Evolutionary conservation across 2,329 filamentous ascomycete genomes (phyloP).

Genomic region (Knoxdaviesia proteae): DNA sequence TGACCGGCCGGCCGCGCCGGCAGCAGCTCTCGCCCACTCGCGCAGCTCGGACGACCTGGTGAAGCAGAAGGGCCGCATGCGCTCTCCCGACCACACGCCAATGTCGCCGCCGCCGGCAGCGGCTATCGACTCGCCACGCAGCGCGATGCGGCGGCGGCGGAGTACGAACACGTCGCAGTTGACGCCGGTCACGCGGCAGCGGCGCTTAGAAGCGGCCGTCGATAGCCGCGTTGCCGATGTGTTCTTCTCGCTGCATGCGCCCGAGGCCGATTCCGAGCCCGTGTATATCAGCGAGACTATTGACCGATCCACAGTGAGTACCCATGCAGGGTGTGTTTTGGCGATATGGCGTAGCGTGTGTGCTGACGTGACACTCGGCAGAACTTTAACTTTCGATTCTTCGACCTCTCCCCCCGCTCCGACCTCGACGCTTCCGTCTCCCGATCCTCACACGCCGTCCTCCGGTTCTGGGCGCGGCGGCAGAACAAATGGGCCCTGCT

Average conservation of each 20-base stretch:
- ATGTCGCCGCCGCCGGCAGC: conserved; percentile 5
- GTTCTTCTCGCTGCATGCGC: conserved; percentile 68
- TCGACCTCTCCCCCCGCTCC: conserved; percentile 40
- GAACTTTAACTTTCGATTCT: conserved; percentile 79
- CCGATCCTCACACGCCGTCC: conserved; percentile 39
- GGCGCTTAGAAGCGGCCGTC: conserved; percentile 48
- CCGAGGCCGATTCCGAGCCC: conserved; percentile 39
- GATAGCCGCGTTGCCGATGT: conserved; percentile 51
- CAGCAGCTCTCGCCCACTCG: conserved; percentile 15
- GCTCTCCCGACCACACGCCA: too few species aligned
- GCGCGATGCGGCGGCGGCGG: conserved; percentile 8
- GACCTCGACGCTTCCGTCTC: conserved; percentile 22
- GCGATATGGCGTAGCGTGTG: conserved; percentile 1
- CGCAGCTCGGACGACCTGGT: conserved; percentile 30
- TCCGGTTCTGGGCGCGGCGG: conserved; percentile 55
- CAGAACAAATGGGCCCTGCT: conserved; percentile 36
- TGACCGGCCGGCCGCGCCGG: too few species aligned
- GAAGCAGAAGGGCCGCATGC: too few species aligned
- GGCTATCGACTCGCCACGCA: too few species aligned
- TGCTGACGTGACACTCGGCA: conserved; percentile 8
- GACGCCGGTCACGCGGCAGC: conserved; percentile 34
- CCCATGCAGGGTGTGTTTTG: background rate
- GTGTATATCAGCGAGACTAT: conserved; percentile 79
- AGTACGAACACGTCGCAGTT: conserved; percentile 19
- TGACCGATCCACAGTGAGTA: conserved; percentile 45